Evolutionary conservation across 208 protist genomes (phyloP).

Genomic region (Herpetomonas samuelpessoai): DNA sequence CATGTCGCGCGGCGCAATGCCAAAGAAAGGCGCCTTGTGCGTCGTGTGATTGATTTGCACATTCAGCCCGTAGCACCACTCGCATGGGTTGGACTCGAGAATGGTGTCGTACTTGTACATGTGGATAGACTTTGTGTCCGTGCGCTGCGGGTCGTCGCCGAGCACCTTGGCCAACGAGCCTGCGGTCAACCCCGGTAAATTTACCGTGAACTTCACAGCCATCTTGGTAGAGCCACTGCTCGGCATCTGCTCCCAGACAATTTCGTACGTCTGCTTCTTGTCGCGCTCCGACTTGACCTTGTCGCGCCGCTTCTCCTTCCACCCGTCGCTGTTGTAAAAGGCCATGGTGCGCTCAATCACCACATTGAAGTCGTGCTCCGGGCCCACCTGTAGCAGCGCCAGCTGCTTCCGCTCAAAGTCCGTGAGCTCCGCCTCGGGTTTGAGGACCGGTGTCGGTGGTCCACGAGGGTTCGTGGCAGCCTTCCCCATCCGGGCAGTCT

Average conservation of each 20-base stretch:
- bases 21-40: slow-evolving; percentile 24
- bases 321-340: slow-evolving; percentile 14
- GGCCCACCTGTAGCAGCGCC: slow-evolving; percentile 13
- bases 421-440: slow-evolving; percentile 15
- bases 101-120: slow-evolving; percentile 32
- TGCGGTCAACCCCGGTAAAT: slow-evolving; percentile 31
- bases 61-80: slow-evolving; percentile 23
- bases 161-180: slow-evolving; percentile 28
- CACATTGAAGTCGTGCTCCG: slow-evolving; percentile 14
- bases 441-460: too few relatives aligned
- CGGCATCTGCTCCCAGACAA: slow-evolving; percentile 17
- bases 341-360: slow-evolving; percentile 10
- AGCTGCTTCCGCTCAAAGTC: slow-evolving; percentile 22
- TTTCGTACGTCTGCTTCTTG: slow-evolving; percentile 5
- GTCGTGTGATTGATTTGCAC: slow-evolving; percentile 26
- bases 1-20: slow-evolving; percentile 34
- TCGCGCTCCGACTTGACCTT: slow-evolving; percentile 8
- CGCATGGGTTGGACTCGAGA: slow-evolving; percentile 16
- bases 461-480: too few relatives aligned
- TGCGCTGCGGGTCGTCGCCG: slow-evolving; percentile 25
- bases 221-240: slow-evolving; percentile 22
- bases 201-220: slow-evolving; percentile 25
- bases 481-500: too few relatives aligned
- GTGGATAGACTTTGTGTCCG: slow-evolving; percentile 23
- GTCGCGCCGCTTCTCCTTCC: slow-evolving; percentile 14